A percentile compares a stretch with the other conserved stretches of the same genome.
Evolutionary conservation across 345 rosid genomes (phyloP).

Genomic region (Balakata baccata): DNA sequence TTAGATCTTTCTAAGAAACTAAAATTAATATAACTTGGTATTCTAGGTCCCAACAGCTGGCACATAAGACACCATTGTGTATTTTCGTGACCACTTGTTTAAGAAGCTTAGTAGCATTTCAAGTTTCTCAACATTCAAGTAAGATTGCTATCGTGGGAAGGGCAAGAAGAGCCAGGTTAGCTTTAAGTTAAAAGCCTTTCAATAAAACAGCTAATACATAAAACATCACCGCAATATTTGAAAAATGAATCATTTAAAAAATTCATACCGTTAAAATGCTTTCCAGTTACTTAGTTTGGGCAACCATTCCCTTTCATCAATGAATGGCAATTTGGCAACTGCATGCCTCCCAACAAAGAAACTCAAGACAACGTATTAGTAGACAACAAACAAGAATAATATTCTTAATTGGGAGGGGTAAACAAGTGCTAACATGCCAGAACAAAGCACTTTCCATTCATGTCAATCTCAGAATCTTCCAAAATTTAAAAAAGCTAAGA

Average conservation of each 20-base stretch:
- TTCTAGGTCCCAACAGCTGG: not conserved
- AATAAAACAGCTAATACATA: too few relatives aligned
- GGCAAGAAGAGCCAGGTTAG: too few relatives aligned
- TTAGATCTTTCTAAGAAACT: too few relatives aligned
- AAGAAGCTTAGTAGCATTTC: too few relatives aligned
- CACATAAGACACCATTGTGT: not conserved
- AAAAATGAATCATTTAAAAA: not conserved
- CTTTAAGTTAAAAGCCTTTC: not conserved
- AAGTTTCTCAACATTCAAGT: too few relatives aligned
- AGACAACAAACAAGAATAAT: not conserved
- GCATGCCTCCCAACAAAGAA: constrained; percentile 54
- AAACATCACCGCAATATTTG: too few relatives aligned
- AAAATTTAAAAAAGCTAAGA: constrained; percentile 14
- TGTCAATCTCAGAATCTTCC: constrained; percentile 90
- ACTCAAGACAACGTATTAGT: constrained; percentile 15
- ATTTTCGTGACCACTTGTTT: too few relatives aligned
- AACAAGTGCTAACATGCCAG: constrained; percentile 71
- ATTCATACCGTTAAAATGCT: constrained; percentile 64
- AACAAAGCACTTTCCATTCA: constrained; percentile 97
- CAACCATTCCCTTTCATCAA: too few relatives aligned
- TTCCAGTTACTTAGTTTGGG: constrained; percentile 83
- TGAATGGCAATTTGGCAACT: constrained; percentile 78
- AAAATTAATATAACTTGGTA: too few relatives aligned
- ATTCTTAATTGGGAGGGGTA: not conserved
- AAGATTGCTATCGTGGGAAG: not conserved